Percentiles rank a stretch among this genome's conserved stretches.
Conservation (phyloP, 495 filamentous ascomycete species). For the Annulohypoxylon maeteangense region DNA sequence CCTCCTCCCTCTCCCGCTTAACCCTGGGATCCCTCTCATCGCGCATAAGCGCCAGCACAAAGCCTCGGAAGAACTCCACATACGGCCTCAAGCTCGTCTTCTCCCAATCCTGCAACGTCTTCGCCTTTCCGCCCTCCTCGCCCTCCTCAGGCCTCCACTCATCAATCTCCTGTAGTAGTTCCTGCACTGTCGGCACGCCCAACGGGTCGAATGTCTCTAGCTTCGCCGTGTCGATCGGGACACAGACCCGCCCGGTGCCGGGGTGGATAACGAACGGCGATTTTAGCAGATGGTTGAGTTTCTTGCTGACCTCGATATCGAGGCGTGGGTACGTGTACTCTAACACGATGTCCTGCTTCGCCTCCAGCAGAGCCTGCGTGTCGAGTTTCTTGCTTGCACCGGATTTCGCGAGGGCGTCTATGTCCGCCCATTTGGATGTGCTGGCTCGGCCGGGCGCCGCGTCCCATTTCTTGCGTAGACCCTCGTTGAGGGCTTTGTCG, state of each 20-base stretch:
- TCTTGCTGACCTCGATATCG: slow-evolving; percentile 95
- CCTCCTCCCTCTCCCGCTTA: slow-evolving; percentile 70
- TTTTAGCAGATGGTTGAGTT: slow-evolving; percentile 96
- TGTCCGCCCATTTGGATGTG: slow-evolving; percentile 89
- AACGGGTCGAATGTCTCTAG: slow-evolving; percentile 87
- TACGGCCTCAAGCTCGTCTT: slow-evolving; percentile 96
- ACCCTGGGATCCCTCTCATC: slow-evolving; percentile 81
- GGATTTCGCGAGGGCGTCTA: slow-evolving; percentile 82
- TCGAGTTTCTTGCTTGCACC: slow-evolving; percentile 74
- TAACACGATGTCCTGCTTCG: slow-evolving; percentile 92
- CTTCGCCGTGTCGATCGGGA: slow-evolving; percentile 81
- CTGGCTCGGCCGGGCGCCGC: slow-evolving; percentile 79
- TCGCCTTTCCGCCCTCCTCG: slow-evolving; percentile 49
- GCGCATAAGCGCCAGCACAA: slow-evolving; percentile 80
- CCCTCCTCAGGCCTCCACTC: slow-evolving; percentile 60
- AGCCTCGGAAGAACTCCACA: slow-evolving; percentile 85
- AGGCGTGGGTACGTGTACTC: slow-evolving; percentile 99
- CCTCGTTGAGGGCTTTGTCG: slow-evolving; percentile 75
- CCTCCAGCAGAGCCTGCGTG: slow-evolving; percentile 74
- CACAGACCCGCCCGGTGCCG: slow-evolving; percentile 91
- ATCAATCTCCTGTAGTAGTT: slow-evolving; percentile 83
- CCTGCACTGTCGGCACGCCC: slow-evolving; percentile 84
- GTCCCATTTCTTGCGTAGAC: slow-evolving; percentile 90
- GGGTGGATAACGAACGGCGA: slow-evolving; percentile 96
- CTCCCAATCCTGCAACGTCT: slow-evolving; percentile 82